These are phyloP conservation scores for Roridomyces roridus DNA, from an alignment of 768 basidiomycete species.

Conservation along the genomic window DNA sequence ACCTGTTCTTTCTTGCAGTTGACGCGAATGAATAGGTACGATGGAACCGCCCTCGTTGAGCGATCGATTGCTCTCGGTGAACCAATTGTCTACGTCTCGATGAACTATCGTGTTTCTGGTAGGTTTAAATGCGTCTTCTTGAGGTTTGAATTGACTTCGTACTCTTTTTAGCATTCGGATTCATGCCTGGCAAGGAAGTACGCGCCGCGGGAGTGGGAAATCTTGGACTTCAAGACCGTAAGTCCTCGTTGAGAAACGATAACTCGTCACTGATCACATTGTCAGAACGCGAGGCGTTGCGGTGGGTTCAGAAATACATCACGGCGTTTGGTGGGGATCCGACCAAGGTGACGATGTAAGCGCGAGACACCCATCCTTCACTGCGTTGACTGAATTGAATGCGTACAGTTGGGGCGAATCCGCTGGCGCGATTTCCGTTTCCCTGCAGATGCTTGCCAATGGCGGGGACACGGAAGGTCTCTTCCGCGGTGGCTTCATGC, in stretches of 20 bases:
- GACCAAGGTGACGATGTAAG: slow-evolving; percentile 62
- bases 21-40: slow-evolving; percentile 27
- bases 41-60: slow-evolving; percentile 31
- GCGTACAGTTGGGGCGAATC: slow-evolving; percentile 45
- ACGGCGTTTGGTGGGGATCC: slow-evolving; percentile 69
- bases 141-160: no score
- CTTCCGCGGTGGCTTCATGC: slow-evolving; percentile 58
- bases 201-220: slow-evolving; percentile 61
- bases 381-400: background rate
- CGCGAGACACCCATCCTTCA: background rate
- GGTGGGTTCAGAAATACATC: slow-evolving; percentile 75
- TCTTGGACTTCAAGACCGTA: slow-evolving; percentile 70
- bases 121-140: background rate
- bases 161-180: slow-evolving; percentile 50
- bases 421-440: slow-evolving; percentile 59
- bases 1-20: background rate
- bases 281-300: slow-evolving; percentile 59
- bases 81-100: slow-evolving; percentile 35
- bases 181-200: slow-evolving; percentile 58
- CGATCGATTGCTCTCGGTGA: slow-evolving; percentile 31
- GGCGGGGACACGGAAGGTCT: slow-evolving; percentile 50
- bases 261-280: background rate
- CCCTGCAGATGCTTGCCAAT: slow-evolving; percentile 56
- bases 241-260: slow-evolving; percentile 25
- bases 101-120: slow-evolving; percentile 41